phyloP scores from a whole-genome alignment of 768 basidiomycete genomes.

The Amanita thiersii region DNA sequence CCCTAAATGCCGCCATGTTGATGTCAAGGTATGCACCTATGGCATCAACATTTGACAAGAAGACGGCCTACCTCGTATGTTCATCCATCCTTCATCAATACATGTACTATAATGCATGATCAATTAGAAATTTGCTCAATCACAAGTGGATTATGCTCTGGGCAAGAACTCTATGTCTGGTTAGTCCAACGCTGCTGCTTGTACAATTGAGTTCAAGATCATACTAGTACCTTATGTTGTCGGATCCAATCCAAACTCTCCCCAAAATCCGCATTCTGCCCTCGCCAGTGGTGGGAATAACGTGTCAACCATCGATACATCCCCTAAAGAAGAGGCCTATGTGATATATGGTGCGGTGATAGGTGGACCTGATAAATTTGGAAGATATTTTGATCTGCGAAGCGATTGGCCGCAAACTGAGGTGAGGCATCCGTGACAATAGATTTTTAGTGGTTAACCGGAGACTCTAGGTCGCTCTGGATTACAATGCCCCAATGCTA shows the following conservation, averaged over 20 bases:
- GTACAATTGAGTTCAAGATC: conserved; percentile 1
- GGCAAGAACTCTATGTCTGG: conserved; percentile 89
- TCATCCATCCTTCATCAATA: not conserved
- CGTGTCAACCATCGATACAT: conserved; percentile 59
- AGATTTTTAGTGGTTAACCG: conserved; percentile 1
- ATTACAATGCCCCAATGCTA: conserved; percentile 88
- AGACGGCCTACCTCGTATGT: conserved; percentile 51
- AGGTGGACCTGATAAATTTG: conserved; percentile 75
- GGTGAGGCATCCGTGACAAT: conserved; percentile 27
- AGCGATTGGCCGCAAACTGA: conserved; percentile 89
- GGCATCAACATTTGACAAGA: conserved; percentile 53
- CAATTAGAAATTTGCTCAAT: conserved; percentile 58
- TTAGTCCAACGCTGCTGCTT: conserved; percentile 20
- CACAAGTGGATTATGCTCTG: conserved; percentile 73
- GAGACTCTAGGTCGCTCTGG: conserved; percentile 54
- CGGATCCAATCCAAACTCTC: conserved; percentile 85
- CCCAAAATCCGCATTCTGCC: conserved; percentile 85
- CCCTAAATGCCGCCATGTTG: conserved; percentile 83
- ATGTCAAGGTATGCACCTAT: conserved; percentile 69
- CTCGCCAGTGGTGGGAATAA: conserved; percentile 79
- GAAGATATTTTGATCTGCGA: conserved; percentile 77
- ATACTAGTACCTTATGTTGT: conserved; percentile 75
- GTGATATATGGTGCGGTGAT: conserved; percentile 83
- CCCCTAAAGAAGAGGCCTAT: conserved; percentile 64
- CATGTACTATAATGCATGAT: not conserved